phyloP scores from a whole-genome alignment of 192 early-diverging fungal species.

The Spizellomyces sp. region DNA sequence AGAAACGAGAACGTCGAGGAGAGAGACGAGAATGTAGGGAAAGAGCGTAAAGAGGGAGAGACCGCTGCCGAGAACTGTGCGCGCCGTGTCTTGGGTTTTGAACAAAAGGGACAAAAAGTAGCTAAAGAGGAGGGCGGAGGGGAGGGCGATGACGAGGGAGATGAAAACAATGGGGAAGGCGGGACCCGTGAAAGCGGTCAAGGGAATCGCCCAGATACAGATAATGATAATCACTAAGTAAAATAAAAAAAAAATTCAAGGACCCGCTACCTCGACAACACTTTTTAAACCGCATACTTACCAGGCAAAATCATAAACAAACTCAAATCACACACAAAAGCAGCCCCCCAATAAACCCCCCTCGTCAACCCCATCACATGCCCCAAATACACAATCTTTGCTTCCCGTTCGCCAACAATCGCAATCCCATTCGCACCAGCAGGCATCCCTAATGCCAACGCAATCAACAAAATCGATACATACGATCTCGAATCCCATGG shows the following conservation, averaged over 20 bases:
- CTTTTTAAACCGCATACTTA: too few relatives aligned
- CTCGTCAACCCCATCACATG: constrained; percentile 15
- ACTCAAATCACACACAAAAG: constrained; percentile 1
- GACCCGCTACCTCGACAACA: too few relatives aligned
- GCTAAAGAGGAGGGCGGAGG: neutral
- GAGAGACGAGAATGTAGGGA: constrained; percentile 10
- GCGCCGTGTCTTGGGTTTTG: neutral
- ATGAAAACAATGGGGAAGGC: constrained; percentile 9
- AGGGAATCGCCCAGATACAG: constrained; percentile 2
- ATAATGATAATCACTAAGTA: neutral
- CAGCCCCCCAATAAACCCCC: constrained; percentile 6
- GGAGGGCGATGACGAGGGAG: neutral
- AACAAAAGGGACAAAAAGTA: neutral
- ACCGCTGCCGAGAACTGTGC: constrained; percentile 1
- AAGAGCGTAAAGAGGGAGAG: neutral
- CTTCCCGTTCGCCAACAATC: constrained; percentile 2
- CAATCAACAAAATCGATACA: neutral
- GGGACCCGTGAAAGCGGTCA: neutral
- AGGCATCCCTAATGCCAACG: neutral
- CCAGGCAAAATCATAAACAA: constrained; percentile 14
- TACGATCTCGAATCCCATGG: neutral
- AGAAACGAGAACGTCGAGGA: neutral
- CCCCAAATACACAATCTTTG: neutral
- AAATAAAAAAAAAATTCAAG: too few relatives aligned
- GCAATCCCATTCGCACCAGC: constrained; percentile 6